These are phyloP conservation scores for Xylariaceae sp. DNA, from an alignment of 2,329 filamentous ascomycete genomes.

Conservation along the genomic window DNA sequence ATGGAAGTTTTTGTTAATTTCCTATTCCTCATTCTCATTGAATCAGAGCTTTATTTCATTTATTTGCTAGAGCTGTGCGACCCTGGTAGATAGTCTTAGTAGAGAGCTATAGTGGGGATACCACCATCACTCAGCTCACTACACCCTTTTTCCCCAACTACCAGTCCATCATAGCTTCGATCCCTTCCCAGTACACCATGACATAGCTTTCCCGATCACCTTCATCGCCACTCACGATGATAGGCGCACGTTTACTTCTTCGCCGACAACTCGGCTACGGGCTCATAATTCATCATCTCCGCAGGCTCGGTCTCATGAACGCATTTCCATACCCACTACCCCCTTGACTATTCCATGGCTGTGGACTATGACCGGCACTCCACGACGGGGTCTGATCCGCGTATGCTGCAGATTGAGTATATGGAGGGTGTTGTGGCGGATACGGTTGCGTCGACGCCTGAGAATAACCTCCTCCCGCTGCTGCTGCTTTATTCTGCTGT, in stretches of 20 bases:
- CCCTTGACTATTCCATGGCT: neutral
- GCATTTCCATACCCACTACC: neutral
- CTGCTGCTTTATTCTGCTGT: neutral
- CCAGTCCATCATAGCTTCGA: too few relatives aligned
- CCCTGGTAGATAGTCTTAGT: too few relatives aligned
- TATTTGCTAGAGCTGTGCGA: too few relatives aligned
- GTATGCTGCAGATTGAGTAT: neutral
- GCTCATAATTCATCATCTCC: neutral
- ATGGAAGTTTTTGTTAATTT: too few relatives aligned
- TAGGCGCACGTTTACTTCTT: neutral
- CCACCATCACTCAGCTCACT: too few relatives aligned
- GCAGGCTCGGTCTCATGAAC: neutral
- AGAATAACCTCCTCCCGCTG: neutral
- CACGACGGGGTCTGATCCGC: neutral
- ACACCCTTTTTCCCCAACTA: too few relatives aligned
- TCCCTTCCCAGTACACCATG: too few relatives aligned
- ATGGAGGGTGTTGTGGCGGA: neutral
- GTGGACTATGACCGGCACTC: neutral
- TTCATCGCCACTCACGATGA: too few relatives aligned
- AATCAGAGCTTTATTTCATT: too few relatives aligned
- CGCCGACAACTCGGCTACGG: neutral
- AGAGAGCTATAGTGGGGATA: too few relatives aligned
- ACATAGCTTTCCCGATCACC: too few relatives aligned
- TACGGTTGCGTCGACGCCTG: neutral
- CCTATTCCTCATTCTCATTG: too few relatives aligned